Base-by-base conservation (phyloP, 306 rosid species). In the Lathyrus oleraceus region DNA sequence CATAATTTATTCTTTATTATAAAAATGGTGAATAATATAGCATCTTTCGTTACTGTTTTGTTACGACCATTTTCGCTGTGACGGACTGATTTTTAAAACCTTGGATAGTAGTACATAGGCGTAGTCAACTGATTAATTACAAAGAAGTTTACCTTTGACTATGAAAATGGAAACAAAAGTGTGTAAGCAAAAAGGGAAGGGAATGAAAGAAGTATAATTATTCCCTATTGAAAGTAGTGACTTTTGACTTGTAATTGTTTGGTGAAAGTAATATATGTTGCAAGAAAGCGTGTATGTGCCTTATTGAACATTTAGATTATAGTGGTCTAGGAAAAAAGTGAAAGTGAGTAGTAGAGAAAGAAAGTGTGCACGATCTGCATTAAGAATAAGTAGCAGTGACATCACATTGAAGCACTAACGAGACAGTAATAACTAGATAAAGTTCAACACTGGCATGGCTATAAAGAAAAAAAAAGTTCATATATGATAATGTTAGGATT, bases 211-310 rank as follows among this genome's bases (percentile, higher is more conserved):
- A 80, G 70, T 27, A 35, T 62, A 71, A 74, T 78, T 65, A 82
- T 82, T 68, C 38, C 39, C 75, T 56, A 74, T 85, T 69, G 84
- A 81, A 86, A 79, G 83, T 71, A 79, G 74, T 56, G 69, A 79
- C 92, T 83, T 92, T 92, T 89, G 92, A 89, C 96, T 86, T 79
- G 13, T 35, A 23, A 23, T 67, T 67, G 78, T 44, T 78, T 78
- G 83, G 88, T 83, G 89, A 82, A 83, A 85, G 81, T 78, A 63
- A 8, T 49, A 48, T 48, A 17, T 70, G 82, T 73, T 68, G 49
- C 42, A 35, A 65, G 57, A 86, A 86, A 72, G 76, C 53, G 36
- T 71, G 76, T 82, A 60, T 76, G 78, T 78, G 62, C 52, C 68
- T 65, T 60, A 58, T 40, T 52, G 71, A 82, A 53, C 32, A 54